Evolutionary conservation across 306 rosid species (phyloP).

Genomic region (Begonia peltatifolia): DNA sequence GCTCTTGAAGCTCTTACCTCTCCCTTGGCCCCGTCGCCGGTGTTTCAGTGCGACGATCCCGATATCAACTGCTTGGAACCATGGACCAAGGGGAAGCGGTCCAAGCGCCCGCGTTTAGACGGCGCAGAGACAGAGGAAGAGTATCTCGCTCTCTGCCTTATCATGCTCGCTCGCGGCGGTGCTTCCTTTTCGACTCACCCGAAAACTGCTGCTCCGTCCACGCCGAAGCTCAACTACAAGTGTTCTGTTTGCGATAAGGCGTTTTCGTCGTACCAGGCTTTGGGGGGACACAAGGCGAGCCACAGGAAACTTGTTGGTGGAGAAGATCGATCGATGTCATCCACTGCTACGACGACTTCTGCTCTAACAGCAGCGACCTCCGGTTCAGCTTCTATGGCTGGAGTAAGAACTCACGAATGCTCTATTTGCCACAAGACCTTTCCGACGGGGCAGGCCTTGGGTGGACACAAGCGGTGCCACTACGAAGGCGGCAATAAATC

Average conservation of each 20-base stretch:
- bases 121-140: conserved; percentile 53
- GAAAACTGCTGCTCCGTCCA: conserved; percentile 14
- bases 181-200: neutral
- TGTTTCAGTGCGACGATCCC: conserved; percentile 3
- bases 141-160: conserved; percentile 89
- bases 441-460: conserved; percentile 83
- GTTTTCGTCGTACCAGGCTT: conserved; percentile 74
- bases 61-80: conserved; percentile 35
- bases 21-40: conserved; percentile 26
- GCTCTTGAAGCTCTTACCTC: conserved; percentile 73
- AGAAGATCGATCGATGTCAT: conserved; percentile 8
- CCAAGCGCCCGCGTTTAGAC: conserved; percentile 37
- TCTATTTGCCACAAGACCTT: conserved; percentile 75
- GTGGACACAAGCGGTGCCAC: conserved; percentile 97
- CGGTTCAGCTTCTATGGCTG: neutral
- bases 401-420: conserved; percentile 52
- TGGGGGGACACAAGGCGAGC: conserved; percentile 97
- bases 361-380: conserved; percentile 1
- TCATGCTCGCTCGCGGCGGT: conserved; percentile 78
- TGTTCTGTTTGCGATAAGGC: conserved; percentile 66
- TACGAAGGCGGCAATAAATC: conserved; percentile 46
- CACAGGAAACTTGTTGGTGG: conserved; percentile 39
- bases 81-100: conserved; percentile 61
- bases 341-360: conserved; percentile 12
- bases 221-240: conserved; percentile 26